These are phyloP conservation scores for Cyberlindnera misumaiensis DNA, from an alignment of 805 yeast genomes.

Conservation along the genomic window DNA sequence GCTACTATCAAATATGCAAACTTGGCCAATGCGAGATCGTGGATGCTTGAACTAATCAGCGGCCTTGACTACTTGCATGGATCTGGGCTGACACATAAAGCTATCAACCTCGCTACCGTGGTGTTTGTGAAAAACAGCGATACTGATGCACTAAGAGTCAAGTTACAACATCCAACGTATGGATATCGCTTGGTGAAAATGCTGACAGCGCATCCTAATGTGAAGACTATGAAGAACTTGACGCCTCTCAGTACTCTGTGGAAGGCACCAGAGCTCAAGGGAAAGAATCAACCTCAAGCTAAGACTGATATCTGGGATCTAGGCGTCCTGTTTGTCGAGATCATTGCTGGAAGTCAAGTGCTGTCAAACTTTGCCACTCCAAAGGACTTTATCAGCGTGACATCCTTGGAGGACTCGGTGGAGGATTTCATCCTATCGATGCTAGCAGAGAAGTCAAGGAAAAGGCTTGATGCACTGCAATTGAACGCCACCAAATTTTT, in stretches of 20 bases:
- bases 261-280: slow-evolving; percentile 72
- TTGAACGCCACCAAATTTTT: slow-evolving; percentile 77
- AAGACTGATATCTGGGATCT: slow-evolving; percentile 93
- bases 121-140: slow-evolving; percentile 43
- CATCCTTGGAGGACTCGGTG: slow-evolving; percentile 48
- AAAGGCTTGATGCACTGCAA: slow-evolving; percentile 79
- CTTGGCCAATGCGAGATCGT: slow-evolving; percentile 71
- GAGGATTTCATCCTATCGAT: slow-evolving; percentile 60
- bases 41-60: slow-evolving; percentile 84
- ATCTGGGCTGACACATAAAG: slow-evolving; percentile 72
- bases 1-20: slow-evolving; percentile 61
- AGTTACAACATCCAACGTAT: slow-evolving; percentile 53
- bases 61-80: slow-evolving; percentile 82
- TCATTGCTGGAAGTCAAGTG: slow-evolving; percentile 54
- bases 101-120: slow-evolving; percentile 55
- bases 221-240: slow-evolving; percentile 15
- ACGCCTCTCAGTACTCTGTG: slow-evolving; percentile 34
- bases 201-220: slow-evolving; percentile 32
- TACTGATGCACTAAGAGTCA: slow-evolving; percentile 50
- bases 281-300: slow-evolving; percentile 47
- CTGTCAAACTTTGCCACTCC: slow-evolving; percentile 53
- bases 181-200: slow-evolving; percentile 41
- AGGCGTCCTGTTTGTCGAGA: slow-evolving; percentile 69
- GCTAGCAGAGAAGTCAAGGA: slow-evolving; percentile 57
- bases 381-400: slow-evolving; percentile 47